phyloP scores from a whole-genome alignment of 78 protist genomes.

The Dictyostelium firmibasis region DNA sequence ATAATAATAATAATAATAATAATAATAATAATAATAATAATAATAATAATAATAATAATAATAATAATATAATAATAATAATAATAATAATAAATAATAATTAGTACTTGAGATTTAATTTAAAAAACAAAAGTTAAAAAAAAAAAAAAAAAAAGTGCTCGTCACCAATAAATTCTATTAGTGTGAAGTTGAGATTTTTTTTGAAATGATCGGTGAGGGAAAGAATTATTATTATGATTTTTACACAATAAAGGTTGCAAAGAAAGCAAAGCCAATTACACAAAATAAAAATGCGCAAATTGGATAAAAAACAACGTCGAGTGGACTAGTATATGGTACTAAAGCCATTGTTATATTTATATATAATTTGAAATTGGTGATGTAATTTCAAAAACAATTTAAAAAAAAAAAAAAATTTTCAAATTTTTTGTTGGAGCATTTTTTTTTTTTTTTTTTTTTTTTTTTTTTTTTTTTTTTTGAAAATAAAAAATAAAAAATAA shows the following conservation, averaged over 20 bases:
- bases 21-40: too few species aligned
- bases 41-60: too few species aligned
- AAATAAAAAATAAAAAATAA: not conserved
- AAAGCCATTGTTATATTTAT: not conserved
- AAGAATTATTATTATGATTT: not conserved
- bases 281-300: slow-evolving; percentile 48
- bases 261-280: slow-evolving; percentile 48
- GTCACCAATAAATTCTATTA: too few species aligned
- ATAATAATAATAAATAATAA: too few species aligned
- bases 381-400: not conserved
- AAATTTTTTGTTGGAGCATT: too few species aligned
- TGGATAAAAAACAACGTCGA: slow-evolving; percentile 50
- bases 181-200: not conserved
- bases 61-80: too few species aligned
- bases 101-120: not conserved
- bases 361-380: not conserved
- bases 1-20: too few species aligned
- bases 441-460: not conserved
- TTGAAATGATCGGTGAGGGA: too few species aligned
- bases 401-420: too few species aligned
- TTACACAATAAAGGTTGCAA: slow-evolving; percentile 67
- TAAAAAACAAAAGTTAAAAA: too few species aligned
- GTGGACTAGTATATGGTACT: slow-evolving; percentile 39
- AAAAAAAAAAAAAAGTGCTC: too few species aligned
- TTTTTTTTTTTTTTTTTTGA: not conserved